These are phyloP conservation scores for Crepidotus variabilis DNA, from an alignment of 768 basidiomycete genomes.

Conservation along the genomic window DNA sequence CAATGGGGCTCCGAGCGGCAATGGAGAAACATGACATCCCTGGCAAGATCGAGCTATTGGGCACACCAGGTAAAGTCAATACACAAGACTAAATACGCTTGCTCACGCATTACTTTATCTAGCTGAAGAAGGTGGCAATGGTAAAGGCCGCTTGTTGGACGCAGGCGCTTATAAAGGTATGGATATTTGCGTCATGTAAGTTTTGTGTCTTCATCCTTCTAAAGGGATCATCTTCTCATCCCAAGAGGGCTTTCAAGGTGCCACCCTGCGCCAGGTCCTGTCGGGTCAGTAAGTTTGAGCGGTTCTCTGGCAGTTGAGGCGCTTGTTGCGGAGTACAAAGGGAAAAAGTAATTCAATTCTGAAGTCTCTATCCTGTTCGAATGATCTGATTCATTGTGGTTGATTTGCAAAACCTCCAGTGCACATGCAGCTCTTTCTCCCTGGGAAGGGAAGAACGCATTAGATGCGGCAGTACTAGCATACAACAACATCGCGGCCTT, in stretches of 20 bases:
- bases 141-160: slow-evolving; percentile 71
- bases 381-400: too few species aligned
- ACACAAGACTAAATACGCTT: too few species aligned
- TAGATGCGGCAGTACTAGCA: slow-evolving; percentile 82
- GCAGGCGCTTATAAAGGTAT: slow-evolving; percentile 72
- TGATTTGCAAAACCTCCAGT: slow-evolving; percentile 39
- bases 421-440: slow-evolving; percentile 78
- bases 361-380: too few species aligned
- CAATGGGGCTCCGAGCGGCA: slow-evolving; percentile 60
- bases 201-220: not conserved
- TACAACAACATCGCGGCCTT: slow-evolving; percentile 78
- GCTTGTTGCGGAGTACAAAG: slow-evolving; percentile 60
- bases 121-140: slow-evolving; percentile 80
- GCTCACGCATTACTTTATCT: not conserved
- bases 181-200: slow-evolving; percentile 74
- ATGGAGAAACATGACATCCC: slow-evolving; percentile 58
- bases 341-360: slow-evolving; percentile 53
- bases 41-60: slow-evolving; percentile 68
- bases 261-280: slow-evolving; percentile 82
- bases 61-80: slow-evolving; percentile 61
- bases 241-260: slow-evolving; percentile 43
- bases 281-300: slow-evolving; percentile 61
- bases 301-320: slow-evolving; percentile 61
- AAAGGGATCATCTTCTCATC: not conserved
- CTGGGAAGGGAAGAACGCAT: slow-evolving; percentile 81